A percentile compares a stretch with the other conserved stretches of the same genome.
Evolutionary conservation across 148 eudicot species (phyloP).

Genomic region (Oxyria digyna): DNA sequence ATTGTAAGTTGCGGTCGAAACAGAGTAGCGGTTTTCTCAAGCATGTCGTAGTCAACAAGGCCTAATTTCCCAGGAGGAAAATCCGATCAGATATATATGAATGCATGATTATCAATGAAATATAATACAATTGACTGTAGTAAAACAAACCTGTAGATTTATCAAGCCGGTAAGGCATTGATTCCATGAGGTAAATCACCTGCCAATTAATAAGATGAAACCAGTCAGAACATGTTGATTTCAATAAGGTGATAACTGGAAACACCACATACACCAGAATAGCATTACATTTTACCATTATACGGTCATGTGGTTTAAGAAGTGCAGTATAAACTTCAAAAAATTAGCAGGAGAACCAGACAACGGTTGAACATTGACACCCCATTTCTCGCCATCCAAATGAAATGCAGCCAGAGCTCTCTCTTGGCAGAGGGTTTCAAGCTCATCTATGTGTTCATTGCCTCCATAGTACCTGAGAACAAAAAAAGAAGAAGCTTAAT

Average conservation of each 20-base stretch:
- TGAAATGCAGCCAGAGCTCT: conserved; percentile 84
- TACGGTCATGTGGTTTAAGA: conserved; percentile 83
- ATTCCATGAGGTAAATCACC: too few relatives aligned
- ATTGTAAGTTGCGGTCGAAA: conserved; percentile 86
- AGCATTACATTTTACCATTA: conserved; percentile 44
- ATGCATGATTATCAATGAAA: neutral
- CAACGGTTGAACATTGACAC: conserved; percentile 91
- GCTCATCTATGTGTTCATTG: conserved; percentile 75
- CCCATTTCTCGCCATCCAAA: conserved; percentile 67
- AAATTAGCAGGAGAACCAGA: conserved; percentile 96
- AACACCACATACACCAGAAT: too few relatives aligned
- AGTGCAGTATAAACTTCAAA: conserved; percentile 87
- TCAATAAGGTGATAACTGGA: neutral
- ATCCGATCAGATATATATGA: neutral
- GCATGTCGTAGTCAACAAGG: conserved; percentile 84
- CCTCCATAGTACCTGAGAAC: conserved; percentile 77
- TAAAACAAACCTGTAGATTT: conserved; percentile 43
- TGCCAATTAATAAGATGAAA: too few relatives aligned
- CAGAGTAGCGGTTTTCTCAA: conserved; percentile 74
- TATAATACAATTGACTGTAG: neutral
- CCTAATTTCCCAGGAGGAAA: conserved; percentile 25
- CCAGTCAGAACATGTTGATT: too few relatives aligned
- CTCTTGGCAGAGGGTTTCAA: conserved; percentile 65
- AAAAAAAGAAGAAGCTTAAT: neutral
- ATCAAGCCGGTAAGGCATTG: too few relatives aligned